Conservation (phyloP, 2,329 filamentous ascomycete genomes). For the Cercospora sp. region DNA sequence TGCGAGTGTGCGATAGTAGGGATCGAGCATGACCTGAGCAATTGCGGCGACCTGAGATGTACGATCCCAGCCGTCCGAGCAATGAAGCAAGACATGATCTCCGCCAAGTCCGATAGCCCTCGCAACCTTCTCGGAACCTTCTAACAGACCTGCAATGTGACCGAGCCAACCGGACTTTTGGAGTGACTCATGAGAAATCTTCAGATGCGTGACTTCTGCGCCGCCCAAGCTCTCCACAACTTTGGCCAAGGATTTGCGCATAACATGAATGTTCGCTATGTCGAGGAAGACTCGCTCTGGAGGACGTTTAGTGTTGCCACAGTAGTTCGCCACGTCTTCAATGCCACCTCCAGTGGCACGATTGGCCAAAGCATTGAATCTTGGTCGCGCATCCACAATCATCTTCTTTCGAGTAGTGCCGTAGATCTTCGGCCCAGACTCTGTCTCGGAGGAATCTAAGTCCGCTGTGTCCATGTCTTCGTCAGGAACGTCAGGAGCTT, state of each 20-base stretch:
- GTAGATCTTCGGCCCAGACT: constrained; percentile 56
- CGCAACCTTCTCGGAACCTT: constrained; percentile 81
- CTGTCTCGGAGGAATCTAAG: not conserved
- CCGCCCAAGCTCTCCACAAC: constrained; percentile 91
- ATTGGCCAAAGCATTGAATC: constrained; percentile 91
- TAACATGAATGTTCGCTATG: constrained; percentile 98
- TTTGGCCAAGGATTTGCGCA: constrained; percentile 85
- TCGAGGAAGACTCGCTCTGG: constrained; percentile 77
- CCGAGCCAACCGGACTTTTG: constrained; percentile 86
- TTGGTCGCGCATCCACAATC: constrained; percentile 93
- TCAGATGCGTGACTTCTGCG: constrained; percentile 78
- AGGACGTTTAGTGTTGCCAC: constrained; percentile 64
- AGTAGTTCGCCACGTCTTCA: constrained; percentile 98
- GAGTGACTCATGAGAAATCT: constrained; percentile 78
- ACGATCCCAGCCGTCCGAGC: constrained; percentile 97
- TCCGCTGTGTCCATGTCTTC: not conserved
- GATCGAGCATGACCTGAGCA: constrained; percentile 89
- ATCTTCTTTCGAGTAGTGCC: constrained; percentile 91
- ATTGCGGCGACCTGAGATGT: constrained; percentile 92
- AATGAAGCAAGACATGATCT: constrained; percentile 94
- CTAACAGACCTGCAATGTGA: constrained; percentile 80
- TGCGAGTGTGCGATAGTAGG: constrained; percentile 89
- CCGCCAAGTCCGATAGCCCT: constrained; percentile 87
- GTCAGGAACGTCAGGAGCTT: not conserved
- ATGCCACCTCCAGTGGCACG: constrained; percentile 90